A percentile compares a stretch with the other conserved stretches of the same genome.
Evolutionary conservation across 2,329 filamentous ascomycete species (phyloP).

Genomic region (Stachybotrys elegans): DNA sequence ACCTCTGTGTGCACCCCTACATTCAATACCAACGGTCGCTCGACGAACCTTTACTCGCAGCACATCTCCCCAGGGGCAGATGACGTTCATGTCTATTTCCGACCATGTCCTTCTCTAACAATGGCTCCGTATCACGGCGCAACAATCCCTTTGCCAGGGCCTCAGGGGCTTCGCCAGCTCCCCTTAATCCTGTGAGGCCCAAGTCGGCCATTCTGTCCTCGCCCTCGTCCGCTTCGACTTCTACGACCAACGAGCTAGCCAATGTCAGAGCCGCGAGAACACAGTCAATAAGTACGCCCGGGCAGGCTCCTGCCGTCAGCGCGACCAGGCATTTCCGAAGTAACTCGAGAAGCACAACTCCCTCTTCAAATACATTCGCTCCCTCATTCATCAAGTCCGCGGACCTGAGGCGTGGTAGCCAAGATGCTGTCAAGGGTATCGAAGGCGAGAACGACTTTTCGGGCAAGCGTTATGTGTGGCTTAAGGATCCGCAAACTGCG

Average conservation of each 20-base stretch:
- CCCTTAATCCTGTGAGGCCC: conserved; percentile 52
- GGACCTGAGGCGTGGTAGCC: conserved; percentile 53
- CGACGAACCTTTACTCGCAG: no score
- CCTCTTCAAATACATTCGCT: conserved; percentile 78
- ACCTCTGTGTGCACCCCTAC: conserved; percentile 17
- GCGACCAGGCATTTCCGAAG: conserved; percentile 37
- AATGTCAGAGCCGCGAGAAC: conserved; percentile 59
- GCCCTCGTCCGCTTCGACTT: conserved; percentile 38
- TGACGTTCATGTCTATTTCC: conserved; percentile 19
- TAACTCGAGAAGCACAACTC: conserved; percentile 61
- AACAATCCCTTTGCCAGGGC: conserved; percentile 76
- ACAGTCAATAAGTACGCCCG: conserved; percentile 58
- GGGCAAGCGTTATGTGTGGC: conserved; percentile 96
- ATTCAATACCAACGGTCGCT: no score
- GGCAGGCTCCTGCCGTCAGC: conserved; percentile 31
- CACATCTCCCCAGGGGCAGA: conserved; percentile 12
- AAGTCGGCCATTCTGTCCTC: conserved; percentile 71
- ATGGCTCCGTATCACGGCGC: conserved; percentile 58
- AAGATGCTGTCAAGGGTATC: conserved; percentile 62
- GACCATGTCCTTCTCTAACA: conserved; percentile 29
- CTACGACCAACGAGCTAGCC: conserved; percentile 21
- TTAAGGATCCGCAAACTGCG: conserved; percentile 78
- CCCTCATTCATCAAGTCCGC: conserved; percentile 93
- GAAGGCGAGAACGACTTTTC: conserved; percentile 99
- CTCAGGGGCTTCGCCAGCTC: conserved; percentile 60